phyloP scores from a whole-genome alignment of 495 filamentous ascomycete species.

The Neurospora sp. region DNA sequence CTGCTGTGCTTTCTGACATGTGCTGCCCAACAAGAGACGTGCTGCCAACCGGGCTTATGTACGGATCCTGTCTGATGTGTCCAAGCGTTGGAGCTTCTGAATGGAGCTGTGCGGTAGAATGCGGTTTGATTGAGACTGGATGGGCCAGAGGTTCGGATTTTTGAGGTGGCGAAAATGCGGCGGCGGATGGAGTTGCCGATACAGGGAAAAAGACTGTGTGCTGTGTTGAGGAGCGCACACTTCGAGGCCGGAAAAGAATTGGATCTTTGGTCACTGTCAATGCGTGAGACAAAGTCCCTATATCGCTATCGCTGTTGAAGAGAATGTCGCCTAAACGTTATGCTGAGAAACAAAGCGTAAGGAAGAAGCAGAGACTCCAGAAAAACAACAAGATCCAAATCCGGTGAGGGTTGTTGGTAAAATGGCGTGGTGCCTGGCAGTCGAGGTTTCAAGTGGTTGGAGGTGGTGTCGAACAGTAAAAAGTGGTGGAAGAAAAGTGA shows the following conservation, averaged over 20 bases:
- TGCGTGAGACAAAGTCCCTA: not conserved
- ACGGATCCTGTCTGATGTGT: not conserved
- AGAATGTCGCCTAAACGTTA: not conserved
- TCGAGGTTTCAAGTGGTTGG: not conserved
- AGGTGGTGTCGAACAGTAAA: not conserved
- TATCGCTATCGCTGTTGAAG: not conserved
- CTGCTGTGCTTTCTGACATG: not conserved
- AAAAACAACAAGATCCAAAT: not conserved
- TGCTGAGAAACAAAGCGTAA: not conserved
- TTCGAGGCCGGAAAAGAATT: not conserved
- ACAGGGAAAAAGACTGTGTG: not conserved
- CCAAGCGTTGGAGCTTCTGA: not conserved
- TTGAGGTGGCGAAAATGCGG: not conserved
- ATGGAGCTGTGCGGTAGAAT: not conserved
- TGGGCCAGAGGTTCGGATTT: not conserved
- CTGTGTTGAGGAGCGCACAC: not conserved
- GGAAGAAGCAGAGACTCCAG: not conserved
- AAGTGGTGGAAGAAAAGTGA: not conserved
- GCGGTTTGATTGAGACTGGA: not conserved
- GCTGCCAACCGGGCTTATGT: not conserved
- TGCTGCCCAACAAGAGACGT: not conserved
- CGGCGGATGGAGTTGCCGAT: not conserved
- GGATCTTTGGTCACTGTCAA: not conserved
- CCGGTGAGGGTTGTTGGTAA: slow-evolving; percentile 1
- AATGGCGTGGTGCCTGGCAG: slow-evolving; percentile 10